These are phyloP conservation scores for Cladophialophora carrionii DNA, from an alignment of 2,329 filamentous ascomycete species.

Conservation along the genomic window DNA sequence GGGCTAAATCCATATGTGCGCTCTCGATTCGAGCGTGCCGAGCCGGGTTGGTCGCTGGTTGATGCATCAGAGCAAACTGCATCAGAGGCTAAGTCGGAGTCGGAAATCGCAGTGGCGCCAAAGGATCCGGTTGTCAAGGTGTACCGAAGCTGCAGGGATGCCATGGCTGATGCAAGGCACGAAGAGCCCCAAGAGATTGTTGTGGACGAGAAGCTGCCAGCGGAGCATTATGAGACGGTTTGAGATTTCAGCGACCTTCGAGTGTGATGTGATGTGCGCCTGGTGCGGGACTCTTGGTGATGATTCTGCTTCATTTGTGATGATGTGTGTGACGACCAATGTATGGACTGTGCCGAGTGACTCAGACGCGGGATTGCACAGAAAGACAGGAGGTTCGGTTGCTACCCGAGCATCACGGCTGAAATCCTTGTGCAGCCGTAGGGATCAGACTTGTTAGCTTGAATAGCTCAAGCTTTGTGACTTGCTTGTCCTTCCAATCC, in stretches of 20 bases:
- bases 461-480: constrained; percentile 1
- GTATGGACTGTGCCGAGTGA: not conserved
- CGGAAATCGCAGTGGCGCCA: not conserved
- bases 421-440: not conserved
- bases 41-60: constrained; percentile 41
- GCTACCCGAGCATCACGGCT: not conserved
- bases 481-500: not conserved
- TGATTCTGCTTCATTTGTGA: not conserved
- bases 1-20: constrained; percentile 51
- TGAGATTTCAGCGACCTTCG: not conserved
- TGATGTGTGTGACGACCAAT: not conserved
- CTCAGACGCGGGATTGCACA: not conserved
- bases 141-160: constrained; percentile 2
- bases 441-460: not conserved
- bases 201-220: not conserved
- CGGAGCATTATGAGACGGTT: constrained; percentile 4
- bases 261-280: not conserved
- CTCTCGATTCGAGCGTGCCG: constrained; percentile 40
- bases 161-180: not conserved
- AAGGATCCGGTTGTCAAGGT: constrained; percentile 1
- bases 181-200: constrained; percentile 2
- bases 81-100: not conserved
- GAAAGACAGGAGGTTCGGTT: not conserved
- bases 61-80: constrained; percentile 14
- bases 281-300: not conserved